Conservation (phyloP, 257 asterid species). For the Buddleja alternifolia region DNA sequence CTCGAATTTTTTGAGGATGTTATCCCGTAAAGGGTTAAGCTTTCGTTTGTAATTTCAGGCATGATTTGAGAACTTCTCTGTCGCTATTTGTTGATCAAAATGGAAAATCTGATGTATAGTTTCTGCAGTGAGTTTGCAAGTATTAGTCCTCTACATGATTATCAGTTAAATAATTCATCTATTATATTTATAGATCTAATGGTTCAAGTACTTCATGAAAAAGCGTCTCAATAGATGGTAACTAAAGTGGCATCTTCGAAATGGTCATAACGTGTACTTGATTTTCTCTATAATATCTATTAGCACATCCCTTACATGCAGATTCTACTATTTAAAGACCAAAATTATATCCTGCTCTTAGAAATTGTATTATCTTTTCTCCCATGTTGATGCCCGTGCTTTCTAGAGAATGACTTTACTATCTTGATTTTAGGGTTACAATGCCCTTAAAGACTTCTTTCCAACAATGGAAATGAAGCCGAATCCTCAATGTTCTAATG, state of each 20-base stretch:
- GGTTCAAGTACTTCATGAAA: background rate
- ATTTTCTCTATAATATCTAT: background rate
- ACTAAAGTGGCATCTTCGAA: background rate
- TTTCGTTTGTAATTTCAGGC: background rate
- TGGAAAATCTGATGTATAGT: background rate
- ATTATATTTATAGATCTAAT: background rate
- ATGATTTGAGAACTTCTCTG: background rate
- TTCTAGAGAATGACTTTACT: background rate
- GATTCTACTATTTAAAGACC: conserved; percentile 9
- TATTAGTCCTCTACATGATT: background rate
- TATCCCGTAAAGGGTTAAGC: background rate
- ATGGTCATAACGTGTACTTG: background rate
- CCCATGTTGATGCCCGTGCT: conserved; percentile 9
- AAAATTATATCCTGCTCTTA: background rate
- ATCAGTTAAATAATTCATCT: too few species aligned
- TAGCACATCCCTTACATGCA: background rate
- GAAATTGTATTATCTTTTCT: background rate
- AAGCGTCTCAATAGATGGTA: background rate
- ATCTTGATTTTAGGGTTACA: conserved; percentile 74
- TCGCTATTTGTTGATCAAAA: background rate
- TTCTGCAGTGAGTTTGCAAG: background rate
- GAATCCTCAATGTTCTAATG: conserved; percentile 89
- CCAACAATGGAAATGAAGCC: conserved; percentile 99
- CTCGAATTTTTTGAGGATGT: conserved; percentile 3
- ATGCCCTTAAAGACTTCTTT: conserved; percentile 93